Conservation (phyloP, 345 rosid genomes). For the Rhizophora apiculata region DNA sequence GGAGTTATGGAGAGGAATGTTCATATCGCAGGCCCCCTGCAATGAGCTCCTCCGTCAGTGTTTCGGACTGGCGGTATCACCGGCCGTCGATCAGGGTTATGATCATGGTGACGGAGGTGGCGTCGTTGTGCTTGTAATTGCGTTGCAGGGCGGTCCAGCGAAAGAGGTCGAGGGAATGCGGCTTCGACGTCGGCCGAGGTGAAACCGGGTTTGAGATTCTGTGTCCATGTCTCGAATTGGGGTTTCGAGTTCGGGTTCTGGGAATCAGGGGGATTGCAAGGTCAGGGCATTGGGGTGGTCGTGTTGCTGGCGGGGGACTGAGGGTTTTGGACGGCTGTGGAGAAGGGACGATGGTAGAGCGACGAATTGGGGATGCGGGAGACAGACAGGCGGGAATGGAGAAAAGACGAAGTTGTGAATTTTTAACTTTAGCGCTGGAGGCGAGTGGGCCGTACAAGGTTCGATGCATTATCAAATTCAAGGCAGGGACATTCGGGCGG, state of each 20-base stretch:
- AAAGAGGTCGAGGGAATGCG: constrained; percentile 79
- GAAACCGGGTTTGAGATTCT: constrained; percentile 82
- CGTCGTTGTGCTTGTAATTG: constrained; percentile 61
- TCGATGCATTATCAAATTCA: too few relatives aligned
- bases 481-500: too few relatives aligned
- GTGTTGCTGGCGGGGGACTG: too few relatives aligned
- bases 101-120: constrained; percentile 61
- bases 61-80: constrained; percentile 63
- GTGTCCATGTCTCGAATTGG: constrained; percentile 79
- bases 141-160: constrained; percentile 84
- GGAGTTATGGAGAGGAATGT: constrained; percentile 69
- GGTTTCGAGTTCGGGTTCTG: constrained; percentile 45
- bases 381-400: too few relatives aligned
- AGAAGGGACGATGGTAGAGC: too few relatives aligned
- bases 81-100: constrained; percentile 51
- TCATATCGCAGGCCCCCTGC: constrained; percentile 74
- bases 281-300: neutral
- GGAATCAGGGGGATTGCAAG: constrained; percentile 2
- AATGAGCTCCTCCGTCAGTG: constrained; percentile 68
- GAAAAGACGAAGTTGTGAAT: too few relatives aligned
- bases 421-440: too few relatives aligned
- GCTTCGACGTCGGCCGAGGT: constrained; percentile 54
- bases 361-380: too few relatives aligned
- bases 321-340: too few relatives aligned
- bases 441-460: too few relatives aligned